Percentiles rank a stretch among this genome's conserved stretches.
These are phyloP conservation scores for Fragaria iinumae DNA, from an alignment of 306 rosid species.

Conservation along the genomic window DNA sequence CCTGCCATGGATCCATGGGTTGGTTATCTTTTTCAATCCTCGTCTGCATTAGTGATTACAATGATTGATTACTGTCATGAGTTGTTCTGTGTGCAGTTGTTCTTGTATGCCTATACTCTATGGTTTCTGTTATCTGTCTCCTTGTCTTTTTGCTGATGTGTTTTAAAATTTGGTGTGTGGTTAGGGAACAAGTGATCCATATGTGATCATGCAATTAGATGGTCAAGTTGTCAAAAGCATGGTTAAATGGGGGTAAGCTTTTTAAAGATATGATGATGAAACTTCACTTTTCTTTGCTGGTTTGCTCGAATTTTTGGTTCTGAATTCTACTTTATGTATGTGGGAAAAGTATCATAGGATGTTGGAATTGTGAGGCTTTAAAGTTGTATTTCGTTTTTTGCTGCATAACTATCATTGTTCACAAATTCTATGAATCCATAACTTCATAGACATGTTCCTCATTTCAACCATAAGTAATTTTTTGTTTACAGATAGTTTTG, in stretches of 20 bases:
- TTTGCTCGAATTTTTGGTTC: not conserved
- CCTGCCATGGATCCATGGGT: conserved; percentile 99
- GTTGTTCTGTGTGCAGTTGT: not conserved
- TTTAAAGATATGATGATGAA: not conserved
- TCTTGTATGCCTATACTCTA: not conserved
- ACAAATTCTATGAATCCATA: not conserved
- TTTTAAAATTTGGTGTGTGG: conserved; percentile 24
- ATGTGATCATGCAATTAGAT: conserved; percentile 74
- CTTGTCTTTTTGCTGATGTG: not conserved
- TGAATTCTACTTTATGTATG: not conserved
- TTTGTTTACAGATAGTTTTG: conserved; percentile 22
- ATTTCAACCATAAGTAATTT: conserved; percentile 15
- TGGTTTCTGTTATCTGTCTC: conserved; percentile 18
- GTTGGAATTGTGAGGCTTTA: not conserved
- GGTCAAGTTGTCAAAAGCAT: conserved; percentile 81
- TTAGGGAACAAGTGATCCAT: conserved; percentile 97
- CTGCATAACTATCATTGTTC: not conserved
- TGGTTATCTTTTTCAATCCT: conserved; percentile 27
- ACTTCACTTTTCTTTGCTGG: not conserved
- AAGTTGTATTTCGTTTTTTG: conserved; percentile 10
- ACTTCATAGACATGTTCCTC: conserved; percentile 10
- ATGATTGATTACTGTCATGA: conserved; percentile 14
- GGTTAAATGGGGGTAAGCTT: conserved; percentile 85
- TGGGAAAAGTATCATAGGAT: not conserved
- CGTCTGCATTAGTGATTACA: conserved; percentile 14